These are phyloP conservation scores for Picea glauca DNA, from an alignment of 75 land plant species.

Conservation along the genomic window DNA sequence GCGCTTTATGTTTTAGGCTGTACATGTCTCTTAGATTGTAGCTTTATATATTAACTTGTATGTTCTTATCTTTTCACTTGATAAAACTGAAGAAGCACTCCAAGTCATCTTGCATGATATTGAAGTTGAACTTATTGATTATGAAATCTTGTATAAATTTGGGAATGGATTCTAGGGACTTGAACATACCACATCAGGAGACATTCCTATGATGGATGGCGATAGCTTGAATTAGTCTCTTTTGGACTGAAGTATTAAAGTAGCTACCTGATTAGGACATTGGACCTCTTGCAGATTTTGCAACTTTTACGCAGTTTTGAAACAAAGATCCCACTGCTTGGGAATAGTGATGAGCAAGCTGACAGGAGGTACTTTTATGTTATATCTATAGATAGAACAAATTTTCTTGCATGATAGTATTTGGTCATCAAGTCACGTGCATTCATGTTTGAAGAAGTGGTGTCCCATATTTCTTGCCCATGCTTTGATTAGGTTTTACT, in stretches of 20 bases:
- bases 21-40: background rate
- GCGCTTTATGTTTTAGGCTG: background rate
- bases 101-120: background rate
- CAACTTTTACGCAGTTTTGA: constrained; percentile 66
- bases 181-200: background rate
- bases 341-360: constrained; percentile 8
- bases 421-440: background rate
- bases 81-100: background rate
- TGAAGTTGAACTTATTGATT: background rate
- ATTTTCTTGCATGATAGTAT: background rate
- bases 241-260: background rate
- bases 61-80: background rate
- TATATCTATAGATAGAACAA: background rate
- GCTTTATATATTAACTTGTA: background rate
- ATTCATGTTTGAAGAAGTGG: background rate
- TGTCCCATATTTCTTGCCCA: background rate
- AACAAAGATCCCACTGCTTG: constrained; percentile 42
- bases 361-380: constrained; percentile 11
- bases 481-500: background rate
- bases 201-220: background rate
- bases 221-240: background rate
- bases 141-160: background rate
- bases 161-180: background rate
- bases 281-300: constrained; percentile 51
- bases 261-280: background rate